These are phyloP conservation scores for Fistulinella cinereoalba DNA, from an alignment of 1,284 basidiomycete species.

Conservation along the genomic window DNA sequence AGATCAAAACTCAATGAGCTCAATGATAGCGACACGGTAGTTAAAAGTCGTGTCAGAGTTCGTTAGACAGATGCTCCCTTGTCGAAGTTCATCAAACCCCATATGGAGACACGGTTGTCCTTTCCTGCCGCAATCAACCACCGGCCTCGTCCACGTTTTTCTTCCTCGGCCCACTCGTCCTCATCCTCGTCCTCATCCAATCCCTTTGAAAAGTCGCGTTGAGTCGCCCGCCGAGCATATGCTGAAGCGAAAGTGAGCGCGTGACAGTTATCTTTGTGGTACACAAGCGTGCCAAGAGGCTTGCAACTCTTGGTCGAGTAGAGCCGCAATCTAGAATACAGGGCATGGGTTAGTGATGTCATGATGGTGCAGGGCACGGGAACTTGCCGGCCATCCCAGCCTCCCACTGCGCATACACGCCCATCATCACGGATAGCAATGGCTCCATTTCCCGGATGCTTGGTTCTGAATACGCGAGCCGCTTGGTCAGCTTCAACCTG, in stretches of 20 bases:
- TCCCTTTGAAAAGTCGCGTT: background rate
- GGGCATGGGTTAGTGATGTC: background rate
- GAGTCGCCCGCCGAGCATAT: background rate
- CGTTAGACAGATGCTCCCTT: constrained; percentile 19
- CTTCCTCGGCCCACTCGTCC: constrained; percentile 50
- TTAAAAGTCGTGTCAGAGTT: background rate
- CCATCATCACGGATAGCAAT: constrained; percentile 75
- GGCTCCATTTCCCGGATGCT: constrained; percentile 73
- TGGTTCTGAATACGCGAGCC: constrained; percentile 52
- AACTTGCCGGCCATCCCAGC: constrained; percentile 87
- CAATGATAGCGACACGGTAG: background rate
- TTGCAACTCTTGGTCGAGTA: constrained; percentile 77
- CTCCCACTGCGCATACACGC: constrained; percentile 75
- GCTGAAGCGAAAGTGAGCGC: constrained; percentile 61
- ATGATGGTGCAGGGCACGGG: background rate
- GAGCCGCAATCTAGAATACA: constrained; percentile 59
- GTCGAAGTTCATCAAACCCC: constrained; percentile 72
- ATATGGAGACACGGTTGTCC: constrained; percentile 74
- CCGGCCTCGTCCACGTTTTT: constrained; percentile 53
- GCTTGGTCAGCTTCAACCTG: constrained; percentile 13
- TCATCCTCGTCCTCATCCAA: constrained; percentile 37
- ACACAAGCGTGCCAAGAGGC: constrained; percentile 72
- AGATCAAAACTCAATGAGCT: background rate
- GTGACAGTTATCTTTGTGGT: constrained; percentile 76
- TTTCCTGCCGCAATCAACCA: constrained; percentile 71